These are phyloP conservation scores for Hymenoscyphus infarciens DNA, from an alignment of 2,329 filamentous ascomycete genomes.

Conservation along the genomic window DNA sequence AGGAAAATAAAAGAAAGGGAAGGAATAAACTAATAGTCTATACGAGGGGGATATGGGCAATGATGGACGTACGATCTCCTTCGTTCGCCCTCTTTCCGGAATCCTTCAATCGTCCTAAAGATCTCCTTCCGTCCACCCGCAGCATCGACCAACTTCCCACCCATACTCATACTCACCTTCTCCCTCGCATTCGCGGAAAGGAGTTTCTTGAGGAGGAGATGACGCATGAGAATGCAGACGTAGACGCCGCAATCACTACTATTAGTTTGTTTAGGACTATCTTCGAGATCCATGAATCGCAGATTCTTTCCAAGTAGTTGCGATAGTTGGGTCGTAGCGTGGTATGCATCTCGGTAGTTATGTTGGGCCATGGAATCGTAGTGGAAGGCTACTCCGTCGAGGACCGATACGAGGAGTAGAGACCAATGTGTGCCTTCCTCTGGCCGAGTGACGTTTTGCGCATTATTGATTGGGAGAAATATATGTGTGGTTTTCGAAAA, in stretches of 20 bases:
- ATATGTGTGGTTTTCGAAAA: conserved; percentile 82
- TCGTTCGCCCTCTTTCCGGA: conserved; percentile 83
- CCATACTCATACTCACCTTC: conserved; percentile 94
- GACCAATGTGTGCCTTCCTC: conserved; percentile 96
- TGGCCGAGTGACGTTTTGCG: conserved; percentile 67
- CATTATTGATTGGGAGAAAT: conserved; percentile 94
- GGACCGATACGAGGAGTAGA: conserved; percentile 79
- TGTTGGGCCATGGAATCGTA: conserved; percentile 82
- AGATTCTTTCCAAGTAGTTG: conserved; percentile 63
- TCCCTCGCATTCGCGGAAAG: conserved; percentile 74
- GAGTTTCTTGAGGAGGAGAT: conserved; percentile 81
- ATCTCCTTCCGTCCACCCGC: conserved; percentile 82
- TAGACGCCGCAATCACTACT: conserved; percentile 92
- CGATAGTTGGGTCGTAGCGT: conserved; percentile 66
- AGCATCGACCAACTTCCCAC: conserved; percentile 78
- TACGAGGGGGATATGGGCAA: neutral
- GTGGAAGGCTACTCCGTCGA: conserved; percentile 91
- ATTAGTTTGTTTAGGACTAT: conserved; percentile 89
- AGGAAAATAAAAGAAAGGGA: neutral
- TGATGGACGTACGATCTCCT: conserved; percentile 66
- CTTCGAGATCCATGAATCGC: conserved; percentile 75
- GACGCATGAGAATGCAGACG: conserved; percentile 91
- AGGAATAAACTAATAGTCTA: neutral
- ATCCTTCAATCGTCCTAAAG: conserved; percentile 79
- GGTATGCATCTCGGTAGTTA: conserved; percentile 71